A percentile compares a stretch with the other conserved stretches of the same genome.
Conservation (phyloP, 1,284 basidiomycete genomes). For the Cryptococcus neoformans region DNA sequence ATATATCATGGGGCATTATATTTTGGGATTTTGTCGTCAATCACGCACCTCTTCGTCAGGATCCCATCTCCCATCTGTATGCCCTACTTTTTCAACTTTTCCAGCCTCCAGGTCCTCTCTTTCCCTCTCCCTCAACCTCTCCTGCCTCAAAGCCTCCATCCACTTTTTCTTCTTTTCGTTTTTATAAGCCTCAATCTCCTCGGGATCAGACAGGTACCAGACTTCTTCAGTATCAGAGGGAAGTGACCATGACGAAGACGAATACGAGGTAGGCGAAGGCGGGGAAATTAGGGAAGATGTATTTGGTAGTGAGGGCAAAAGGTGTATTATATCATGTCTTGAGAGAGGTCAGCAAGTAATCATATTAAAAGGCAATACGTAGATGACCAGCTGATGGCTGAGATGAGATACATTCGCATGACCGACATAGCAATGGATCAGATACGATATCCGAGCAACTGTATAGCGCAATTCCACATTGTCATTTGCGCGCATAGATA, state of each 20-base stretch:
- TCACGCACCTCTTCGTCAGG: constrained; percentile 64
- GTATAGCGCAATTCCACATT: too few species aligned
- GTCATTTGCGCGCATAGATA: too few species aligned
- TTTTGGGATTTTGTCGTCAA: neutral
- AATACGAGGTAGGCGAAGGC: constrained; percentile 5
- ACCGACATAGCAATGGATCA: too few species aligned
- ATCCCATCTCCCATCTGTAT: constrained; percentile 50
- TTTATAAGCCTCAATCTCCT: constrained; percentile 60
- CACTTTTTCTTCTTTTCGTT: constrained; percentile 62
- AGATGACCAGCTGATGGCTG: too few species aligned
- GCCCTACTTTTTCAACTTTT: neutral
- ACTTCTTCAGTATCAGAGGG: constrained; percentile 78
- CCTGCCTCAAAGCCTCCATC: constrained; percentile 61
- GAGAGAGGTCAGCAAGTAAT: neutral
- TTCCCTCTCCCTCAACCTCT: constrained; percentile 57
- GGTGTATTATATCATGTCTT: constrained; percentile 74
- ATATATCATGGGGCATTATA: neutral
- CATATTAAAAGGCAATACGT: too few species aligned
- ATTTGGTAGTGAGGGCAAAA: constrained; percentile 56
- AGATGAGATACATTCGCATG: too few species aligned
- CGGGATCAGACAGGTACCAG: constrained; percentile 67
- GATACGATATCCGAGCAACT: too few species aligned
- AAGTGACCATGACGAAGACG: constrained; percentile 45
- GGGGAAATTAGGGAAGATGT: neutral
- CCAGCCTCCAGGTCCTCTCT: constrained; percentile 18